Conservation (phyloP, 139 green algal species). For the Chlorella sp. region DNA sequence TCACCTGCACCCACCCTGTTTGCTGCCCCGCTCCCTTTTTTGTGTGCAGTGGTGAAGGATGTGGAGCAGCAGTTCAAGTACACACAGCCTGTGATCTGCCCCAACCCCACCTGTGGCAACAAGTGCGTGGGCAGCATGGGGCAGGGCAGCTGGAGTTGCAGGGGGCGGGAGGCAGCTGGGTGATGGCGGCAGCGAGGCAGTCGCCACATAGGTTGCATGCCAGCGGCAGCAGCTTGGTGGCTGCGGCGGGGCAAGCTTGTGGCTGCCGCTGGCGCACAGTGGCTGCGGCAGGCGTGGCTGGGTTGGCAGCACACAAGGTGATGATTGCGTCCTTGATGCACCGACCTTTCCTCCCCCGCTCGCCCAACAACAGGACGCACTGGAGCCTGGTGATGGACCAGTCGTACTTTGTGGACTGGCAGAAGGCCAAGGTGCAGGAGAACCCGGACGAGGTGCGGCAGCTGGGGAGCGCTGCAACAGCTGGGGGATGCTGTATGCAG, state of each 20-base stretch:
- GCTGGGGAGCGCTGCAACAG: too few relatives aligned
- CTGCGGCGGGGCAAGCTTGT: not conserved
- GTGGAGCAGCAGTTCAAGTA: conserved; percentile 99
- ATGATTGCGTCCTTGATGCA: too few relatives aligned
- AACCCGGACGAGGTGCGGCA: conserved; percentile 83
- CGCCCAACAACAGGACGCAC: conserved; percentile 33
- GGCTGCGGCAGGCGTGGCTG: not conserved
- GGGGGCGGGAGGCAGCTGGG: too few relatives aligned
- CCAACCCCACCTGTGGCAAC: conserved; percentile 90
- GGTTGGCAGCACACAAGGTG: not conserved
- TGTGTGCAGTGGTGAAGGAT: conserved; percentile 50
- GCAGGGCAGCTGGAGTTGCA: not conserved
- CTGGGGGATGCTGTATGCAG: not conserved
- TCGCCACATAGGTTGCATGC: not conserved
- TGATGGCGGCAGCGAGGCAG: not conserved
- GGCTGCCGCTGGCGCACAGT: not conserved
- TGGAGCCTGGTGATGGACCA: conserved; percentile 90
- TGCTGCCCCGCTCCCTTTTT: not conserved
- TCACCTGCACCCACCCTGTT: not conserved
- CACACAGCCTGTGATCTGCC: conserved; percentile 92
- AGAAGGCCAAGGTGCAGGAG: conserved; percentile 97
- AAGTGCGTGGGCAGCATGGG: conserved; percentile 53
- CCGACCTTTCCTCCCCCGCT: not conserved
- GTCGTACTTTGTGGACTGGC: conserved; percentile 98
- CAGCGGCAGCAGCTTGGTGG: not conserved